phyloP scores from a whole-genome alignment of 1,284 basidiomycete species.

The Leccinum griseonigrum region DNA sequence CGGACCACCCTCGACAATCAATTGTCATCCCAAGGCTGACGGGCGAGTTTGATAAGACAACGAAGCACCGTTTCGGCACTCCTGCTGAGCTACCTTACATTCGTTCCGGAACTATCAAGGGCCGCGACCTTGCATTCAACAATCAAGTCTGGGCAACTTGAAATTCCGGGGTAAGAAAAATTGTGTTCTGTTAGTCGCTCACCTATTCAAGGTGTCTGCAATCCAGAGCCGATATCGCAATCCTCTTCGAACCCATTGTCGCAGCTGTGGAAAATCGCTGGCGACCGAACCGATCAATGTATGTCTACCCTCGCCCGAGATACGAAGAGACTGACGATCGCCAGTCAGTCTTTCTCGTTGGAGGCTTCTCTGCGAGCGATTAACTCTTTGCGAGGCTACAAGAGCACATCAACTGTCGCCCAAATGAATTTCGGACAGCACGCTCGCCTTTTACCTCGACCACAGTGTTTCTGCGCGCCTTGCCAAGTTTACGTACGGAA shows the following conservation, averaged over 20 bases:
- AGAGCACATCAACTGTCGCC: conserved; percentile 34
- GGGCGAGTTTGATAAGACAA: conserved; percentile 38
- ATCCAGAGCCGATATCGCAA: conserved; percentile 32
- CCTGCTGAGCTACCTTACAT: conserved; percentile 37
- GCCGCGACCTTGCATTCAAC: conserved; percentile 35
- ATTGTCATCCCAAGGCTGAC: conserved; percentile 84
- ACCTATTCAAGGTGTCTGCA: conserved; percentile 23
- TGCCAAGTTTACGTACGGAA: conserved; percentile 36
- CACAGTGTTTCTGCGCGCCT: conserved; percentile 36
- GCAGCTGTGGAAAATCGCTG: conserved; percentile 31
- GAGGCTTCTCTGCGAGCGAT: conserved; percentile 41
- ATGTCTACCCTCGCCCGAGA: conserved; percentile 3
- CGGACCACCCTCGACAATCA: conserved; percentile 82
- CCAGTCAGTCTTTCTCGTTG: conserved; percentile 38
- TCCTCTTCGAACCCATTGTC: conserved; percentile 42
- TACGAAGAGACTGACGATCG: conserved; percentile 4
- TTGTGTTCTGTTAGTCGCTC: not conserved
- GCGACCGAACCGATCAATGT: conserved; percentile 30
- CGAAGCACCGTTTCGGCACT: conserved; percentile 41
- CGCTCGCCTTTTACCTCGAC: conserved; percentile 37
- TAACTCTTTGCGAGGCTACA: conserved; percentile 35
- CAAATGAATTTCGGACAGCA: conserved; percentile 31
- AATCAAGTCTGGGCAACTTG: conserved; percentile 42
- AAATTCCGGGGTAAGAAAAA: conserved; percentile 36
- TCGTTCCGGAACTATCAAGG: conserved; percentile 39